Percentiles rank a stretch among this genome's conserved stretches.
Evolutionary conservation across 192 early-diverging fungal species (phyloP).

Genomic region (Backusella circina): DNA sequence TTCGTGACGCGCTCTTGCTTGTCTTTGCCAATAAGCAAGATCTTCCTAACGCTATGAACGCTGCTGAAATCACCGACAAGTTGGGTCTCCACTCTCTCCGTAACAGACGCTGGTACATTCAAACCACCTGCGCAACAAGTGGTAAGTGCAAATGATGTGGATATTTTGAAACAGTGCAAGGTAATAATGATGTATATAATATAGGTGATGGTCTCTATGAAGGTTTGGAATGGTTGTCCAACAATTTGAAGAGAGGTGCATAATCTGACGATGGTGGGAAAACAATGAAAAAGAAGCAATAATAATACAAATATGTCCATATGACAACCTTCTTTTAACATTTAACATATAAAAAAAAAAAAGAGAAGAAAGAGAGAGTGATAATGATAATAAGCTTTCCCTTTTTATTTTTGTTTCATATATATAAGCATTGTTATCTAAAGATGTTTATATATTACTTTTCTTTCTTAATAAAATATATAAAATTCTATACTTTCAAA

Average conservation of each 20-base stretch:
- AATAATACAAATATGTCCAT: neutral
- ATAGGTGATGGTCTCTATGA: constrained; percentile 95
- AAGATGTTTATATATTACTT: neutral
- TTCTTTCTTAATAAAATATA: neutral
- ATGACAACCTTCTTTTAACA: neutral
- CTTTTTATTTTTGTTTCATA: neutral
- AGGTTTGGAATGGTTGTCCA: constrained; percentile 93
- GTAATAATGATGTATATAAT: neutral
- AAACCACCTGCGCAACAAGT: constrained; percentile 78
- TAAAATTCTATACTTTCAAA: neutral
- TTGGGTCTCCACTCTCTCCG: constrained; percentile 82
- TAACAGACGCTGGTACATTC: constrained; percentile 90
- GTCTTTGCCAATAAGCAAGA: constrained; percentile 99
- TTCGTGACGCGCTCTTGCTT: constrained; percentile 84
- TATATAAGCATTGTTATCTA: neutral
- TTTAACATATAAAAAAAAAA: neutral
- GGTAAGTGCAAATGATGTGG: constrained; percentile 33
- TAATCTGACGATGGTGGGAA: neutral
- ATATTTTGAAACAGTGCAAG: neutral
- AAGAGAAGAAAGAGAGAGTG: neutral
- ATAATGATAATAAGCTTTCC: neutral
- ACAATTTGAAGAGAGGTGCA: constrained; percentile 50
- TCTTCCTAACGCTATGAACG: constrained; percentile 93
- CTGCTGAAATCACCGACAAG: constrained; percentile 91
- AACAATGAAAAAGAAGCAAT: neutral